phyloP scores from a whole-genome alignment of 805 yeast genomes.

The Peterozyma xylosa region DNA sequence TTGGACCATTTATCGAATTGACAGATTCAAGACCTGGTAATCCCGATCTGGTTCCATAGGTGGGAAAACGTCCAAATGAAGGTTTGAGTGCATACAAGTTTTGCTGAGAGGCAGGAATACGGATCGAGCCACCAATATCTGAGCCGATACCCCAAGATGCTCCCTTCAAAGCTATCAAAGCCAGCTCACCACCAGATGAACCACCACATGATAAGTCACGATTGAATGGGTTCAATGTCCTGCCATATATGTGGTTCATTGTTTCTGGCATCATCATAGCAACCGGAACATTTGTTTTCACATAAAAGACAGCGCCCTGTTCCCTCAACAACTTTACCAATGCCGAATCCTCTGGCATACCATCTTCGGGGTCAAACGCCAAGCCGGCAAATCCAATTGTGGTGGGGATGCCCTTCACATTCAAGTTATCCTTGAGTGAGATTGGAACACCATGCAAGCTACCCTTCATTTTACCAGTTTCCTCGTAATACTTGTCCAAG shows the following conservation, averaged over 20 bases:
- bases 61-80: constrained; percentile 36
- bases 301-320: constrained; percentile 46
- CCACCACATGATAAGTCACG: constrained; percentile 40
- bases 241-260: constrained; percentile 35
- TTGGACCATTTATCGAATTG: constrained; percentile 40
- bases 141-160: constrained; percentile 48
- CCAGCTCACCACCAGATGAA: constrained; percentile 49
- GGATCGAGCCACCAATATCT: constrained; percentile 45
- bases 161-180: constrained; percentile 34
- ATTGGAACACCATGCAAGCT: constrained; percentile 62
- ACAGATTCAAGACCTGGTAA: constrained; percentile 33
- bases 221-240: constrained; percentile 38
- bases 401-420: constrained; percentile 39
- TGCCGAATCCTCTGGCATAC: constrained; percentile 23
- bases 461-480: constrained; percentile 44
- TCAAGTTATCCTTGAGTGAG: constrained; percentile 34
- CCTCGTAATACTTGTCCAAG: constrained; percentile 41
- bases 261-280: constrained; percentile 45
- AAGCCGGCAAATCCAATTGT: constrained; percentile 42
- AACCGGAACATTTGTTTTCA: constrained; percentile 46
- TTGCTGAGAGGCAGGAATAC: constrained; percentile 38
- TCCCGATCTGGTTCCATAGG: constrained; percentile 23
- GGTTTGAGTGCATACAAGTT: constrained; percentile 37
- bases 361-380: constrained; percentile 26
- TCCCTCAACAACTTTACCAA: constrained; percentile 32